Percentiles rank a stretch among this genome's conserved stretches.
Evolutionary conservation across 805 yeast genomes (phyloP).

Genomic region (Starmerella etchellsii): DNA sequence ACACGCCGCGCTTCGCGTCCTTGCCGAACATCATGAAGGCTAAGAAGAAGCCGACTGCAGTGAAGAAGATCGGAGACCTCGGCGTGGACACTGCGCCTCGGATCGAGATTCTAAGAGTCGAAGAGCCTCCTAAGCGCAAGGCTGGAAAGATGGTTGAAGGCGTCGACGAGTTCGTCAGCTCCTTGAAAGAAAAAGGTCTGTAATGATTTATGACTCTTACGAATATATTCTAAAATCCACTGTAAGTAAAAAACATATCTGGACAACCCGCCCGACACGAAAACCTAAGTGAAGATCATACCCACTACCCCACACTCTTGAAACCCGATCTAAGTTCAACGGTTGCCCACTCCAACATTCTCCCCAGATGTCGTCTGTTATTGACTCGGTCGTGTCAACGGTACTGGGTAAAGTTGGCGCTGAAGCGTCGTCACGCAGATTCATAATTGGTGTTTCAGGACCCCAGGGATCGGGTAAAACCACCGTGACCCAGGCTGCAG

Average conservation of each 20-base stretch:
- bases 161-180: constrained; percentile 71
- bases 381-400: not conserved
- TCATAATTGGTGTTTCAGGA: constrained; percentile 24
- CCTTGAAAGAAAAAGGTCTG: constrained; percentile 56
- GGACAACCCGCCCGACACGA: no score
- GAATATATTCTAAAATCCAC: no score
- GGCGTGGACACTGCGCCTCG: constrained; percentile 54
- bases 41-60: constrained; percentile 82
- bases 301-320: no score
- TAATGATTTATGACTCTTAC: not conserved
- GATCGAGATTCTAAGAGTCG: constrained; percentile 55
- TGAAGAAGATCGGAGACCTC: constrained; percentile 50
- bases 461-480: constrained; percentile 32
- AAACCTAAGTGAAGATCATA: no score
- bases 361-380: not conserved
- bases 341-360: not conserved
- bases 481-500: constrained; percentile 22
- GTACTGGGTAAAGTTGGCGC: not conserved
- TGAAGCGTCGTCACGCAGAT: not conserved
- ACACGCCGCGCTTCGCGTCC: constrained; percentile 91
- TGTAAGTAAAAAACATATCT: no score
- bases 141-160: constrained; percentile 69
- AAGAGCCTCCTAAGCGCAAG: constrained; percentile 72
- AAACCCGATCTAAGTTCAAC: no score
- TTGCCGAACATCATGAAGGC: constrained; percentile 97